Evolutionary conservation across 176 grass and related monocot genomes (phyloP).

Genomic region (Carex scoparia): DNA sequence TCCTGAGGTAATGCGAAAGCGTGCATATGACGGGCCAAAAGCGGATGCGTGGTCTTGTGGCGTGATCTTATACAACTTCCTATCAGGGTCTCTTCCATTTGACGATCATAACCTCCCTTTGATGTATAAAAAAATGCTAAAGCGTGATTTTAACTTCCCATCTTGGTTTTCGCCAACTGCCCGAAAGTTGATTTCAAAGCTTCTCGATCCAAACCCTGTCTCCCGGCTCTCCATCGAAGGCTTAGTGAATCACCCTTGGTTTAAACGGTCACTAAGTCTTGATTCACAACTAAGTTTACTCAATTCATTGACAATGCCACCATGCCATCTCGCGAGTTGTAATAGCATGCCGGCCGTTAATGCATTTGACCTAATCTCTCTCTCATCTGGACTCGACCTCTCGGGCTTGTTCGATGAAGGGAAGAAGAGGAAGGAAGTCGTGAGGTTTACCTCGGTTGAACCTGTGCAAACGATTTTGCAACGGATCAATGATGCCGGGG

Average conservation of each 20-base stretch:
- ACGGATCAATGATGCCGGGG: constrained; percentile 36
- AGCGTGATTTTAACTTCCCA: constrained; percentile 53
- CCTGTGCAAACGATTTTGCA: constrained; percentile 51
- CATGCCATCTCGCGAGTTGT: not conserved
- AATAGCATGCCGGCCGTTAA: constrained; percentile 33
- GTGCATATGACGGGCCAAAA: constrained; percentile 68
- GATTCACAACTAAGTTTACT: constrained; percentile 65
- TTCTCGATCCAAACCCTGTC: constrained; percentile 73
- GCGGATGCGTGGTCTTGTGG: constrained; percentile 90
- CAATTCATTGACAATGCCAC: not conserved
- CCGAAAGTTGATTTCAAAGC: constrained; percentile 41
- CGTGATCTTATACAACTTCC: constrained; percentile 79
- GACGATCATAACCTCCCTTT: constrained; percentile 58
- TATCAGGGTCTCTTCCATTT: constrained; percentile 55
- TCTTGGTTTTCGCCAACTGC: constrained; percentile 46
- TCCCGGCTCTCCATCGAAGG: constrained; percentile 44
- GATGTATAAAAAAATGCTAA: constrained; percentile 53
- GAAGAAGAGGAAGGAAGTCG: constrained; percentile 27
- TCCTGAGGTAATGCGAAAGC: constrained; percentile 50
- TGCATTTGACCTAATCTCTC: constrained; percentile 85
- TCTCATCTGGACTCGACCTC: constrained; percentile 60
- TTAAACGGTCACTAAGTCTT: constrained; percentile 68
- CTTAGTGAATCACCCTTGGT: constrained; percentile 53
- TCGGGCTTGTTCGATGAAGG: constrained; percentile 58
- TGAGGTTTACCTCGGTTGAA: constrained; percentile 51